Percentiles rank a stretch among this genome's conserved stretches.
Conservation (phyloP, 2,329 filamentous ascomycete species). For the Hymenoscyphus albidus region DNA sequence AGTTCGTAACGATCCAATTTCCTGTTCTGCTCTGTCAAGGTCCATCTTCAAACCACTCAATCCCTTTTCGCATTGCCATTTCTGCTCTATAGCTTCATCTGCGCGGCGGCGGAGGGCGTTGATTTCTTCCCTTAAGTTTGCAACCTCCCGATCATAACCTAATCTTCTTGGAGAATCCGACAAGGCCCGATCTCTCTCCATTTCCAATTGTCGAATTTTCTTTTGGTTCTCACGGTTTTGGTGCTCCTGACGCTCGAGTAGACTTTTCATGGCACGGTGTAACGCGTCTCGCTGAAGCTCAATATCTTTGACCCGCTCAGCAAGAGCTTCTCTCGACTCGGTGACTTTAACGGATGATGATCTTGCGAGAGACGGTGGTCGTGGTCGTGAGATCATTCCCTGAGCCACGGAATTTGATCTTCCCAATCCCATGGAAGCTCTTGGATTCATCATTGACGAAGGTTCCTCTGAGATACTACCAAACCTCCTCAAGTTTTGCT, state of each 20-base stretch:
- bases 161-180: slow-evolving; percentile 65
- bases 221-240: slow-evolving; percentile 82
- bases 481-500: slow-evolving; percentile 47
- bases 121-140: slow-evolving; percentile 76
- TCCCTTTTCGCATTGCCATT: slow-evolving; percentile 93
- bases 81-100: slow-evolving; percentile 90
- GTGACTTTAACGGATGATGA: slow-evolving; percentile 49
- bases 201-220: slow-evolving; percentile 70
- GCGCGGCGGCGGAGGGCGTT: slow-evolving; percentile 78
- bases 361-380: slow-evolving; percentile 48
- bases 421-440: slow-evolving; percentile 46
- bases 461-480: slow-evolving; percentile 60
- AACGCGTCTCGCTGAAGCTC: slow-evolving; percentile 91
- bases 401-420: slow-evolving; percentile 64
- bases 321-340: slow-evolving; percentile 60
- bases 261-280: slow-evolving; percentile 77
- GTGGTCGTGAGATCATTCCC: slow-evolving; percentile 21
- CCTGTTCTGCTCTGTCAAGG: slow-evolving; percentile 88
- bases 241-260: slow-evolving; percentile 80
- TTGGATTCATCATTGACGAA: slow-evolving; percentile 22
- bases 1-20: slow-evolving; percentile 76
- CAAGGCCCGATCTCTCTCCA: slow-evolving; percentile 71
- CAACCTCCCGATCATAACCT: slow-evolving; percentile 81
- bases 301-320: slow-evolving; percentile 83
- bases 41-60: slow-evolving; percentile 90